phyloP scores from a whole-genome alignment of 2,329 filamentous ascomycete species.

The Sclerotinia glacialis region DNA sequence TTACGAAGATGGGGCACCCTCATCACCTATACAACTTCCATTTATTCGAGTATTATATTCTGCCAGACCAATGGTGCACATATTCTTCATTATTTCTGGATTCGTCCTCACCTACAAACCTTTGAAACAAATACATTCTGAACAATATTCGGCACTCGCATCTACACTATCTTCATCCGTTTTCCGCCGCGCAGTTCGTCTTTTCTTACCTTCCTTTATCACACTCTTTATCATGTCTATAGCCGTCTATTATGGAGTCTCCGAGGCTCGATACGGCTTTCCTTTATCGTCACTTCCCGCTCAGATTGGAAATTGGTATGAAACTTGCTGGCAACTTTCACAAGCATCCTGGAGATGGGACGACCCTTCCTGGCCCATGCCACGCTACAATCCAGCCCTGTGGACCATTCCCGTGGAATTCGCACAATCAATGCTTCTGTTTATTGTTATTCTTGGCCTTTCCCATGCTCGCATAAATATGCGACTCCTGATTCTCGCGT shows the following conservation, averaged over 20 bases:
- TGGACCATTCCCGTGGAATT: slow-evolving; percentile 40
- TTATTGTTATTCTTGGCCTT: slow-evolving; percentile 33
- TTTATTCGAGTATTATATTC: slow-evolving; percentile 46
- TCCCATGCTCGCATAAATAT: slow-evolving; percentile 31
- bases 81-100: slow-evolving; percentile 53
- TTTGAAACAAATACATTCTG: slow-evolving; percentile 43
- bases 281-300: slow-evolving; percentile 40
- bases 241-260: slow-evolving; percentile 46
- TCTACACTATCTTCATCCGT: slow-evolving; percentile 47
- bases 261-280: slow-evolving; percentile 46
- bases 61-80: slow-evolving; percentile 49
- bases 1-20: slow-evolving; percentile 38
- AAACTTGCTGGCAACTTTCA: slow-evolving; percentile 43
- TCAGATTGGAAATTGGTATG: slow-evolving; percentile 43
- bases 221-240: slow-evolving; percentile 47
- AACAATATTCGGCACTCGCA: slow-evolving; percentile 42
- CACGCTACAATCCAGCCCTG: slow-evolving; percentile 36
- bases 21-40: slow-evolving; percentile 47
- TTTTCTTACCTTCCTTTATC: slow-evolving; percentile 47
- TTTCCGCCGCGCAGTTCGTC: slow-evolving; percentile 47
- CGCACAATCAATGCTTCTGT: slow-evolving; percentile 37
- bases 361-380: slow-evolving; percentile 25
- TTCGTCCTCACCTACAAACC: slow-evolving; percentile 49
- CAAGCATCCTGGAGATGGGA: slow-evolving; percentile 31
- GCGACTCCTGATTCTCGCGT: slow-evolving; percentile 31